Percentiles rank a stretch among this genome's conserved stretches.
phyloP scores from a whole-genome alignment of 129 eudicot genomes.

The Flaveria linearis region DNA sequence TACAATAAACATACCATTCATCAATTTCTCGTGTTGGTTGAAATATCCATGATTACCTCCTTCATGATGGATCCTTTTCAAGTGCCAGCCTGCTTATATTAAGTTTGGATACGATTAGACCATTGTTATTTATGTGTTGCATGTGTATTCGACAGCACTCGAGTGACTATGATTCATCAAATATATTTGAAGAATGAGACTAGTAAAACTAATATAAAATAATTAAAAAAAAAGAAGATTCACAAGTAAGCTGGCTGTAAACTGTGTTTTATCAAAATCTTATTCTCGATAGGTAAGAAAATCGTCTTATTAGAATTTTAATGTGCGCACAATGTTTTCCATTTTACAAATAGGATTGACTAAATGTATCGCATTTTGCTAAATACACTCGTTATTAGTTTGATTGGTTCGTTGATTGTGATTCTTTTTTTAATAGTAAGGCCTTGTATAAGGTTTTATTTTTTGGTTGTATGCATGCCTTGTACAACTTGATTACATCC shows the following conservation, averaged over 20 bases:
- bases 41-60: constrained; percentile 26
- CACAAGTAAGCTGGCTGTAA: too few species aligned
- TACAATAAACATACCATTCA: neutral
- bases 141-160: neutral
- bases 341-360: neutral
- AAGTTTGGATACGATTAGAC: neutral
- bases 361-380: too few species aligned
- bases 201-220: too few species aligned
- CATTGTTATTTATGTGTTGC: neutral
- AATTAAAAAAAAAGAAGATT: too few species aligned
- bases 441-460: too few species aligned
- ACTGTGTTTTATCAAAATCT: neutral
- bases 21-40: constrained; percentile 34
- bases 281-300: neutral
- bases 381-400: too few species aligned
- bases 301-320: neutral
- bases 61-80: constrained; percentile 3
- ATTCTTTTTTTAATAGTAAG: too few species aligned
- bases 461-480: too few species aligned
- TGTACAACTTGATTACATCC: too few species aligned
- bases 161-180: too few species aligned
- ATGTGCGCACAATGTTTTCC: neutral
- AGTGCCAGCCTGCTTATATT: constrained; percentile 21
- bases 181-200: too few species aligned
- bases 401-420: too few species aligned